phyloP scores from a whole-genome alignment of 148 eudicot genomes.

The Silene conica region DNA sequence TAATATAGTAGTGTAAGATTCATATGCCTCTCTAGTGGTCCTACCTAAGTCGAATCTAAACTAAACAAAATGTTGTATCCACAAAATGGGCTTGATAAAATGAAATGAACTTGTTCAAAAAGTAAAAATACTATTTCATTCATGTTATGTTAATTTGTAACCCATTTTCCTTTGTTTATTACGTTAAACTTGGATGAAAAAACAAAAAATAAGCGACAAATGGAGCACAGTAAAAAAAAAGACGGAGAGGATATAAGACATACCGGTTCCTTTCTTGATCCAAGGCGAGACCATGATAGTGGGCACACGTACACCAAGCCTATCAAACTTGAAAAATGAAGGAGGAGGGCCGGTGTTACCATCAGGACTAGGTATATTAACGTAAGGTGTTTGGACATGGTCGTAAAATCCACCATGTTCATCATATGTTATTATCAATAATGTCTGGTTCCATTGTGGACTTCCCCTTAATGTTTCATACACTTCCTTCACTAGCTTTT shows the following conservation, averaged over 20 bases:
- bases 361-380: slow-evolving; percentile 80
- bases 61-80: no score
- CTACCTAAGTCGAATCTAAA: no score
- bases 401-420: slow-evolving; percentile 96
- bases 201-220: no score
- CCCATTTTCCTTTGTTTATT: no score
- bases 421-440: slow-evolving; percentile 75
- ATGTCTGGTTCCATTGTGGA: slow-evolving; percentile 84
- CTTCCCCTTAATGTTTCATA: slow-evolving; percentile 78
- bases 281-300: slow-evolving; percentile 97
- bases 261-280: slow-evolving; percentile 87
- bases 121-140: no score
- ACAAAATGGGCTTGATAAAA: no score
- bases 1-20: no score
- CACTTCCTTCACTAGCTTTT: slow-evolving; percentile 80
- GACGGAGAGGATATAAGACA: neutral
- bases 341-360: slow-evolving; percentile 87
- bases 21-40: no score
- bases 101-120: no score
- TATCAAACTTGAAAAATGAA: slow-evolving; percentile 71
- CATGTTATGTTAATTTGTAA: no score
- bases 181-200: neutral
- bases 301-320: slow-evolving; percentile 92
- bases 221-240: no score
- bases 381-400: slow-evolving; percentile 79